phyloP scores from a whole-genome alignment of 2,329 filamentous ascomycete genomes.

The Orbilia oligospora region DNA sequence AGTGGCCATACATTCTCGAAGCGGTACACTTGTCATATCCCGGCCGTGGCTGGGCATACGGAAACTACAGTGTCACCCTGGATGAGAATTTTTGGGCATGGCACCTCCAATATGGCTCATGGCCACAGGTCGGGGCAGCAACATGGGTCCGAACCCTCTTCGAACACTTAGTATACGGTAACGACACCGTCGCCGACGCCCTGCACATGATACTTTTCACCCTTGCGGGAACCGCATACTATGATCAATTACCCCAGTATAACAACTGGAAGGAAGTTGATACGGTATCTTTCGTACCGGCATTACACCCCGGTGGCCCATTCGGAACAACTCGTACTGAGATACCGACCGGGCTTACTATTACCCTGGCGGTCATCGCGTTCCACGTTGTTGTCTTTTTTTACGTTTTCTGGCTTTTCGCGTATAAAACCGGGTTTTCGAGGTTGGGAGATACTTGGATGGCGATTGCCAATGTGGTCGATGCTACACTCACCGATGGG shows the following conservation, averaged over 20 bases:
- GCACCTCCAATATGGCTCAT: constrained; percentile 21
- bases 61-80: constrained; percentile 32
- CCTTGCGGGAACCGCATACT: constrained; percentile 21
- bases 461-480: constrained; percentile 36
- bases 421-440: constrained; percentile 6
- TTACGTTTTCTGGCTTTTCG: constrained; percentile 27
- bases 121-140: background rate
- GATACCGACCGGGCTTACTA: constrained; percentile 6
- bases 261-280: constrained; percentile 34
- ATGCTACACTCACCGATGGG: constrained; percentile 10
- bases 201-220: constrained; percentile 29
- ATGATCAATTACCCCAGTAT: constrained; percentile 41
- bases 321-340: constrained; percentile 19
- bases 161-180: constrained; percentile 24
- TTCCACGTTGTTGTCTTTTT: constrained; percentile 22
- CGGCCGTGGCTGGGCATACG: constrained; percentile 7
- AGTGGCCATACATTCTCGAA: constrained; percentile 34
- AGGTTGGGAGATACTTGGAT: constrained; percentile 41
- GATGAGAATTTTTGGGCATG: constrained; percentile 19
- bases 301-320: constrained; percentile 26
- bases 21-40: constrained; percentile 6
- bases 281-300: constrained; percentile 16
- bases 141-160: constrained; percentile 28
- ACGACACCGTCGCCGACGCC: constrained; percentile 35
- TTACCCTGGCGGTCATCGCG: constrained; percentile 9